Evolutionary conservation across 164 flowering plant species (phyloP), one percentile per base, ranked within the genome.

Genomic region (Dillenia turbinata): DNA sequence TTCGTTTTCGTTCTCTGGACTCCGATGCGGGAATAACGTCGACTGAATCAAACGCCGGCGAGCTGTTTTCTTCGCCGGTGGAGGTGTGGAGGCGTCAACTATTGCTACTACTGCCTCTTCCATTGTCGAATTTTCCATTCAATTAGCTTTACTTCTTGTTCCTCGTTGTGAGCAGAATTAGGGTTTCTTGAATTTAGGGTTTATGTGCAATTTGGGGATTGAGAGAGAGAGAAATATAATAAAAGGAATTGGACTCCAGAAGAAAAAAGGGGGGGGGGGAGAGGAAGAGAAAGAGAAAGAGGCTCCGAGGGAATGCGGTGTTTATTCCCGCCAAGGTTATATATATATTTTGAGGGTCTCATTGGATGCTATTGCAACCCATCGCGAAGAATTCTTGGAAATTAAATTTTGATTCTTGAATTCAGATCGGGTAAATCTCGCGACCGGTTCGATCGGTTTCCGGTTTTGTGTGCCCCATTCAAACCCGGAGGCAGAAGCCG

Each of bases 11-110:
- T 45, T 14, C 12, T 58, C 76, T 9, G 44, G 79, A 9, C 75
- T 47, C 44, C 66, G 70, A 49, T 64, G 75, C 0, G 69, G 71
- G 61, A 82, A 73, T 14, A 86, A 75, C 40, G 83, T 84, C 12
- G 88, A 71, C 72, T 86, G 92, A 19, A 83, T 72, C 57, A 82
- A 57, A 52, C 77, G 68, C 66, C 88, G 83, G 12, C 84, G 83
- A 12, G 65, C 77, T 15, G 62, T 61, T 59, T 67, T 70, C 69
- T 59, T 63, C 8, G 33, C 71, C 8, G 70, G 49, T 33, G 40
- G 52, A 15, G 52, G 60, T 33, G 19, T 12, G 9, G 40, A 19
- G 13, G 7, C 56, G 45, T 57, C 57, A 2, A 19, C 59, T 48
- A 6, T 57, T 13, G 47, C 74, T 22, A 58, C 22, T 12, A 44